These are phyloP conservation scores for Tephrocybe sp. DNA, from an alignment of 768 basidiomycete species.

Conservation along the genomic window DNA sequence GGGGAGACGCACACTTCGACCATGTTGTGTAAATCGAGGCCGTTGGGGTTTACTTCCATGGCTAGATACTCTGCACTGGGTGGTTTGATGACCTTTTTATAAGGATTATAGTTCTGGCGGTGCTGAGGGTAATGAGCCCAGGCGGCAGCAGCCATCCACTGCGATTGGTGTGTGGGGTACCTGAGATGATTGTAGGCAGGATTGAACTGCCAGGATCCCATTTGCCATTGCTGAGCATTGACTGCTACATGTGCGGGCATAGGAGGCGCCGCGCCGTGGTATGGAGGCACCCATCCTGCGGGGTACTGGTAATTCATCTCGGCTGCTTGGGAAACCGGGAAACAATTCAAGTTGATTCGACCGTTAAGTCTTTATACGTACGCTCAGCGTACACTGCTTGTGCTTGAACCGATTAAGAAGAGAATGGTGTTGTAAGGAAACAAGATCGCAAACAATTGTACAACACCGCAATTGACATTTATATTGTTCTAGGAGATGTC, in stretches of 20 bases:
- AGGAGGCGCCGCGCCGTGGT: slow-evolving; percentile 56
- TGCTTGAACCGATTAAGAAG: too few relatives aligned
- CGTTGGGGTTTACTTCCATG: slow-evolving; percentile 56
- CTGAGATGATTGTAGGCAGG: slow-evolving; percentile 34
- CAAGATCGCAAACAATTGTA: too few relatives aligned
- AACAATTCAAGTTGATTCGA: too few relatives aligned
- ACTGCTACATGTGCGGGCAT: slow-evolving; percentile 44
- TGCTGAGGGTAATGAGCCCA: slow-evolving; percentile 29
- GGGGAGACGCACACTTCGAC: slow-evolving; percentile 51
- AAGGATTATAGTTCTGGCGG: slow-evolving; percentile 45
- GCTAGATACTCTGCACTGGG: slow-evolving; percentile 67
- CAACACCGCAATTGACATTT: too few relatives aligned
- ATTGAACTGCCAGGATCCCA: slow-evolving; percentile 52
- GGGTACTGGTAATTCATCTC: slow-evolving; percentile 9
- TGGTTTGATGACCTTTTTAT: slow-evolving; percentile 59
- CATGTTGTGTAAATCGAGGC: slow-evolving; percentile 64
- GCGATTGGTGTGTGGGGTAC: slow-evolving; percentile 21
- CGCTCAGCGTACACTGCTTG: too few relatives aligned
- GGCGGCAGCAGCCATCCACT: slow-evolving; percentile 40
- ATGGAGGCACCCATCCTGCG: slow-evolving; percentile 32
- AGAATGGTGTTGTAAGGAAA: too few relatives aligned
- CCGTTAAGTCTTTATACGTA: too few relatives aligned
- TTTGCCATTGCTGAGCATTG: slow-evolving; percentile 48
- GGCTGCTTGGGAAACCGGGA: neutral
- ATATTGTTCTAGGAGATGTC: too few relatives aligned